Evolutionary conservation across 805 yeast genomes (phyloP).

Genomic region (Myxozyma melibiosi): DNA sequence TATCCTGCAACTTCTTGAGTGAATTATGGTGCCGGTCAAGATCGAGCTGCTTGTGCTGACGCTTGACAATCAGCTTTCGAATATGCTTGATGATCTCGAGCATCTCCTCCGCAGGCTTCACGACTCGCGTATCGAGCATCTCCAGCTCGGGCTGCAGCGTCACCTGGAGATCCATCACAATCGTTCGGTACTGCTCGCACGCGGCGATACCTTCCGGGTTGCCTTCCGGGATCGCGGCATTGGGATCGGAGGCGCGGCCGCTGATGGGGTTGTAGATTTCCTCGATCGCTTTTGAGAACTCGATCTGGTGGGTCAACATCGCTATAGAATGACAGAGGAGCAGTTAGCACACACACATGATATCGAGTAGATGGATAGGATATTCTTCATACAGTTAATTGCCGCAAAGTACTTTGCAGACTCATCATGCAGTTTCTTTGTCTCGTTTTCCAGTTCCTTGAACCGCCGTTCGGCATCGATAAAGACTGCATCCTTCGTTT

Average conservation of each 20-base stretch:
- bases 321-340: conserved; percentile 20
- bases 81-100: conserved; percentile 77
- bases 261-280: conserved; percentile 95
- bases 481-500: conserved; percentile 83
- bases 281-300: conserved; percentile 92
- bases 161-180: conserved; percentile 82
- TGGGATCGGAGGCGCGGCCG: conserved; percentile 89
- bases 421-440: conserved; percentile 86
- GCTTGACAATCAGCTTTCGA: conserved; percentile 91
- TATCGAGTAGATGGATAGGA: background rate
- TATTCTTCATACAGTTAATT: conserved; percentile 62
- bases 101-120: conserved; percentile 88
- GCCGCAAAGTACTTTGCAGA: conserved; percentile 88
- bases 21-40: conserved; percentile 80
- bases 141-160: conserved; percentile 90
- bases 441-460: conserved; percentile 85
- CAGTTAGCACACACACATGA: background rate
- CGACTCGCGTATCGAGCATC: conserved; percentile 84
- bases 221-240: conserved; percentile 82
- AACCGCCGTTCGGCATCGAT: conserved; percentile 95
- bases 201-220: conserved; percentile 97
- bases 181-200: conserved; percentile 84
- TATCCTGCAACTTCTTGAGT: conserved; percentile 71
- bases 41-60: conserved; percentile 94
- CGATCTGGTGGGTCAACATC: conserved; percentile 90